These are phyloP conservation scores for Russula dissimulans DNA, from an alignment of 768 basidiomycete genomes.

Conservation along the genomic window DNA sequence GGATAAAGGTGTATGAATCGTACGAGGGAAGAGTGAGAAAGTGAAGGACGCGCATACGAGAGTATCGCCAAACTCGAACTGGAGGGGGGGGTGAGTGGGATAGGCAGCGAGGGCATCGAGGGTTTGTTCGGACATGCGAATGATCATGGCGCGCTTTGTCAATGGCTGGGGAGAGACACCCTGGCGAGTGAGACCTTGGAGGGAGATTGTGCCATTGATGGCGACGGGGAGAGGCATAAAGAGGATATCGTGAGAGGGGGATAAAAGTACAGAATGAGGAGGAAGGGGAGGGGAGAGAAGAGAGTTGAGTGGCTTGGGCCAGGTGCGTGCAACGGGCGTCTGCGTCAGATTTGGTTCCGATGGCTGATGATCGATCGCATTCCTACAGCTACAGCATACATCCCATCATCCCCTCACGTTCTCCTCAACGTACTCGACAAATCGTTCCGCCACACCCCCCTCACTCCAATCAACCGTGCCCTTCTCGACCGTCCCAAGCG, in stretches of 20 bases:
- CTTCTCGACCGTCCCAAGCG: constrained; percentile 69
- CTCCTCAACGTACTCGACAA: constrained; percentile 64
- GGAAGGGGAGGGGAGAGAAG: neutral
- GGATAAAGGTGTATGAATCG: neutral
- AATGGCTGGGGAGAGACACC: constrained; percentile 48
- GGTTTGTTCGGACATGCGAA: constrained; percentile 65
- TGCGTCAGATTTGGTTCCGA: neutral
- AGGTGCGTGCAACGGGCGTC: neutral
- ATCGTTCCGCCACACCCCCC: constrained; percentile 57
- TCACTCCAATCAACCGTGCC: constrained; percentile 73
- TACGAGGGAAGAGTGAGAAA: neutral
- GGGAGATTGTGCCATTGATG: constrained; percentile 39
- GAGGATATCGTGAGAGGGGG: neutral
- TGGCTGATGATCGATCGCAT: neutral
- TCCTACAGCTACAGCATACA: neutral
- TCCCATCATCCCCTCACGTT: constrained; percentile 35
- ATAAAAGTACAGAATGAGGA: neutral
- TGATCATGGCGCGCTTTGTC: constrained; percentile 66
- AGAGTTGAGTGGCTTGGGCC: neutral
- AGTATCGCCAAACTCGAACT: constrained; percentile 52
- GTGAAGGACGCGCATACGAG: constrained; percentile 37
- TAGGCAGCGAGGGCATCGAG: constrained; percentile 54
- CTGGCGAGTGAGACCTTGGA: constrained; percentile 48
- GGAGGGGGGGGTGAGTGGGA: constrained; percentile 37
- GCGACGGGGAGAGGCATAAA: constrained; percentile 56